A percentile compares a stretch with the other conserved stretches of the same genome.
phyloP scores from a whole-genome alignment of 768 basidiomycete genomes.

The Trametes cingulata region DNA sequence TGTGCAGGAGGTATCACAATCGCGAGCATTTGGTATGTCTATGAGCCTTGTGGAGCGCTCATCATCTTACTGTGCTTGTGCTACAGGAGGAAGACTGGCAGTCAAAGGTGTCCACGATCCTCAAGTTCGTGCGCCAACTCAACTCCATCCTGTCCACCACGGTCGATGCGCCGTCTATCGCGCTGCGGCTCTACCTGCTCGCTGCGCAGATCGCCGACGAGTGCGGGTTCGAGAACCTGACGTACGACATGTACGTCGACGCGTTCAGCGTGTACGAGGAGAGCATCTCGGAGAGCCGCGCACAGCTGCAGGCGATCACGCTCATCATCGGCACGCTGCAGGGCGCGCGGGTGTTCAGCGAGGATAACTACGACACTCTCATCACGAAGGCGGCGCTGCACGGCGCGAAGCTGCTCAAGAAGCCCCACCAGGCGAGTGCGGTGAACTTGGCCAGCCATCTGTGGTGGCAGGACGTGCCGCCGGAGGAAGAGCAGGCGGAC shows the following conservation, averaged over 20 bases:
- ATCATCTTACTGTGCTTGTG: background rate
- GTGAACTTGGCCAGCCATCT: slow-evolving; percentile 94
- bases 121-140: slow-evolving; percentile 93
- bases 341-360: slow-evolving; percentile 85
- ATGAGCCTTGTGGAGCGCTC: background rate
- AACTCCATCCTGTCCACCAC: slow-evolving; percentile 91
- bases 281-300: slow-evolving; percentile 91
- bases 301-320: slow-evolving; percentile 96
- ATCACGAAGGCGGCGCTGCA: slow-evolving; percentile 99
- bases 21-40: slow-evolving; percentile 64
- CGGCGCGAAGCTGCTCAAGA: slow-evolving; percentile 94
- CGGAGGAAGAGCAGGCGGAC: slow-evolving; percentile 46
- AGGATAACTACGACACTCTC: slow-evolving; percentile 95
- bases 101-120: slow-evolving; percentile 78
- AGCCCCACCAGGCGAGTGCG: slow-evolving; percentile 95
- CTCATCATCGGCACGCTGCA: slow-evolving; percentile 91
- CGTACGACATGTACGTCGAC: slow-evolving; percentile 97
- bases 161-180: slow-evolving; percentile 90
- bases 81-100: slow-evolving; percentile 84
- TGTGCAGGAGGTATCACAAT: slow-evolving; percentile 89
- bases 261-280: slow-evolving; percentile 99
- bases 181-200: slow-evolving; percentile 92
- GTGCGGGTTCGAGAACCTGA: slow-evolving; percentile 92
- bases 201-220: slow-evolving; percentile 95
- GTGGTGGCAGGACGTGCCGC: slow-evolving; percentile 90